A percentile compares a stretch with the other conserved stretches of the same genome.
phyloP scores from a whole-genome alignment of 441 rosid species.

The Adansonia gregorii region DNA sequence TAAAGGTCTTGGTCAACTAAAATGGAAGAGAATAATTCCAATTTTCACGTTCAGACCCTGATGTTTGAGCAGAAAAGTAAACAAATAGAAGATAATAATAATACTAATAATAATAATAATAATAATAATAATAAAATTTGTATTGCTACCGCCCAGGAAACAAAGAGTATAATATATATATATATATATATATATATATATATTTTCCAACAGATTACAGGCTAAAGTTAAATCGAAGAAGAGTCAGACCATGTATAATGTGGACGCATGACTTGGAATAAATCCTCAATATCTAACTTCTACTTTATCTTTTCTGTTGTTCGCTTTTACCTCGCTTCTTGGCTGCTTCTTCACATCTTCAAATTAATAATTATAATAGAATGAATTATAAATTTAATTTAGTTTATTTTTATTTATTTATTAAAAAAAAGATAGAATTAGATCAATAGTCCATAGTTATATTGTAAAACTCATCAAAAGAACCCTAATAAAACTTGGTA shows the following conservation, averaged over 20 bases:
- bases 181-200: too few species aligned
- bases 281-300: not conserved
- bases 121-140: not conserved
- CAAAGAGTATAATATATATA: not conserved
- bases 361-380: too few species aligned
- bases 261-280: not conserved
- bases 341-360: too few species aligned
- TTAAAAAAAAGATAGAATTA: too few species aligned
- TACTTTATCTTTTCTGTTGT: too few species aligned
- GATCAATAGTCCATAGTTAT: too few species aligned
- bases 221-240: not conserved
- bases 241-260: not conserved
- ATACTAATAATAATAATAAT: not conserved
- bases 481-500: too few species aligned
- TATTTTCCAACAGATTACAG: not conserved
- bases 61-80: not conserved
- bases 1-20: not conserved
- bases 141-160: not conserved
- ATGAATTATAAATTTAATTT: too few species aligned
- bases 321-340: too few species aligned
- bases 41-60: not conserved
- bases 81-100: not conserved
- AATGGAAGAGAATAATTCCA: not conserved
- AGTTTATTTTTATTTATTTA: too few species aligned
- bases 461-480: too few species aligned